phyloP scores from a whole-genome alignment of 495 filamentous ascomycete genomes.

The Xylaria palmicola region DNA sequence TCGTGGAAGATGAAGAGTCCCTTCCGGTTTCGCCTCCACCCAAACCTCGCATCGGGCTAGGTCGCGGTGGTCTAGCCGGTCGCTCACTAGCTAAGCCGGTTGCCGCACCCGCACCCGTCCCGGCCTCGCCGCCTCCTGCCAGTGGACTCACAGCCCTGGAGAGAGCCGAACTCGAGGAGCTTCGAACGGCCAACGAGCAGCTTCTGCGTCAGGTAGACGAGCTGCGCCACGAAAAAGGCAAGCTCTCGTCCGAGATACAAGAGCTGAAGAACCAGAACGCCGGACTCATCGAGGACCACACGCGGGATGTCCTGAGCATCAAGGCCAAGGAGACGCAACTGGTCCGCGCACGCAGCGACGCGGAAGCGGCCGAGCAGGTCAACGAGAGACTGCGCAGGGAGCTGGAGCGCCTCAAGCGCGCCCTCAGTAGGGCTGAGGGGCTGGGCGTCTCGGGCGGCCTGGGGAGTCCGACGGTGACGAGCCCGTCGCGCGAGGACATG shows the following conservation, averaged over 20 bases:
- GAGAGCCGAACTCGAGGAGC: conserved; percentile 83
- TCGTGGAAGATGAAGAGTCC: conserved; percentile 59
- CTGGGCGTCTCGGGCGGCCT: conserved; percentile 38
- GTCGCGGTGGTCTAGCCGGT: conserved; percentile 77
- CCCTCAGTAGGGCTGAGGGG: conserved; percentile 52
- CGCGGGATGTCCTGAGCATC: conserved; percentile 88
- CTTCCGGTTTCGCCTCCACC: conserved; percentile 56
- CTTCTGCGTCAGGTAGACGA: conserved; percentile 71
- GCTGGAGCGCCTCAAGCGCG: conserved; percentile 89
- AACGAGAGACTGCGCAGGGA: conserved; percentile 82
- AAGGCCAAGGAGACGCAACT: conserved; percentile 98
- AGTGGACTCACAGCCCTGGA: conserved; percentile 70
- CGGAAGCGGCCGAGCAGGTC: conserved; percentile 80
- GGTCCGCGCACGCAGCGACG: conserved; percentile 84
- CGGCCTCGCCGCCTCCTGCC: conserved; percentile 49
- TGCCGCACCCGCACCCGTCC: conserved; percentile 35
- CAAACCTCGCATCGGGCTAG: conserved; percentile 66
- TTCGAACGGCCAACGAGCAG: conserved; percentile 78
- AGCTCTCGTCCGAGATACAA: conserved; percentile 72
- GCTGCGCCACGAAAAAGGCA: conserved; percentile 69
- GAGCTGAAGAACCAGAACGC: conserved; percentile 95
- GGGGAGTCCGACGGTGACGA: conserved; percentile 44
- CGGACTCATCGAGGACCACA: conserved; percentile 95
- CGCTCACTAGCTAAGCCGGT: conserved; percentile 81
- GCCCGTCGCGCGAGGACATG: conserved; percentile 48